Evolutionary conservation across 176 grass and related monocot species (phyloP), one percentile per base, ranked within the genome.

Genomic region (Eragrostis curvula): DNA sequence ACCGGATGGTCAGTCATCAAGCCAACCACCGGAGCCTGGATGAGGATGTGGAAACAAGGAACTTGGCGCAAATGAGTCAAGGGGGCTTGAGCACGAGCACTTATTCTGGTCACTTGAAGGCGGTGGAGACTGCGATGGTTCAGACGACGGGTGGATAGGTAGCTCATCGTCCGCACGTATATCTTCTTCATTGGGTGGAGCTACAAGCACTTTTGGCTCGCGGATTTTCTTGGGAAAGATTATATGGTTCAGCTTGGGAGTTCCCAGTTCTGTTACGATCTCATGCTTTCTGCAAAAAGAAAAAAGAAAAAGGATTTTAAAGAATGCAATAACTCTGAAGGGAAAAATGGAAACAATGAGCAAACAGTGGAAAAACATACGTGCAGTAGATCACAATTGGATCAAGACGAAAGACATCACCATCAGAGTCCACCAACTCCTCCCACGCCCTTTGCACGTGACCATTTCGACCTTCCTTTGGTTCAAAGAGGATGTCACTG

Each of bases 301-400:
- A 28, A 57, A 57, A n/a, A 57, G 0, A 59, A 23, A 55, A 2
- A 27, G 58, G 23, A 59, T 12, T 24, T 59, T 3, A 84, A 76
- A 65, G 36, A 28, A 68, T 75, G 65, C 68, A 63, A 68, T 21
- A 75, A 82, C 15, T 28, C 24, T 28, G 10, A 3, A 12, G 56
- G 1, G 12, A 61, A 61, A 61, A 61, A 27, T 25, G 6, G 58
- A 61, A 24, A 61, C 24, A 61, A 13, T 27, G 21, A n/a, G 21
- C 1, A 59, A 59, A 14, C n/a, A 59, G 11, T 59, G 0, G 3
- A 14, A 28, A 61, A 58, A 85, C 96, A 65, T 76, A 98, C 96
- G 69, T 79, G 86, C 92, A 98, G 69, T 91, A 98, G 78, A 98
- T 98, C 70, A 98, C 69, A 87, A 91, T 86, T 64, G 70, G 62